Conservation (phyloP, 768 basidiomycete species). For the Rhizopogon vesiculosus region DNA sequence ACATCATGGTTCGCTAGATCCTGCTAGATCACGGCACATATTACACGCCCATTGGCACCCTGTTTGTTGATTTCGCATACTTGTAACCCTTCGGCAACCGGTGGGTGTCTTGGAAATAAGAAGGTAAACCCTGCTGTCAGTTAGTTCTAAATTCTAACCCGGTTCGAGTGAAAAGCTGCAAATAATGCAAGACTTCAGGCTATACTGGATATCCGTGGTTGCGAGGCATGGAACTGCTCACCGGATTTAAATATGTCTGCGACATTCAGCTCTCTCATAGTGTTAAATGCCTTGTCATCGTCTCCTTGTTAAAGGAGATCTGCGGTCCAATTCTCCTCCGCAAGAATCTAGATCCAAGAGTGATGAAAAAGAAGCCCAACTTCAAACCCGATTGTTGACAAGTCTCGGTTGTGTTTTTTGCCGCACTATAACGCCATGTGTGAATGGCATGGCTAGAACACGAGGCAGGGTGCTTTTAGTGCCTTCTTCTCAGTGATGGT, state of each 20-base stretch:
- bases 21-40: conserved; percentile 27
- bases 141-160: conserved; percentile 13
- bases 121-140: conserved; percentile 13
- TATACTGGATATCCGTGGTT: conserved; percentile 5
- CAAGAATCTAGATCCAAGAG: conserved; percentile 1
- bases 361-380: not conserved
- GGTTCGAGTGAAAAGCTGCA: conserved; percentile 6
- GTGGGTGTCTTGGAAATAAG: conserved; percentile 11
- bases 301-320: no score
- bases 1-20: conserved; percentile 23
- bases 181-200: conserved; percentile 8
- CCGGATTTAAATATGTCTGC: not conserved
- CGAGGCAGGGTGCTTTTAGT: conserved; percentile 11
- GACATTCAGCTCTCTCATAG: conserved; percentile 9
- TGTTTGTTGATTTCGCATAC: conserved; percentile 18
- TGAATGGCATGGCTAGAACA: conserved; percentile 17
- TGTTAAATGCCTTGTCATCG: conserved; percentile 5
- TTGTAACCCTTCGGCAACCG: conserved; percentile 8
- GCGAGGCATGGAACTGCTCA: not conserved
- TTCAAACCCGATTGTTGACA: not conserved
- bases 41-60: conserved; percentile 28
- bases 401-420: not conserved
- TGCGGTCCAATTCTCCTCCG: not conserved
- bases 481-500: not conserved
- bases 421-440: not conserved